phyloP scores from a whole-genome alignment of 202 grass and related monocot species.

The Setaria viridis region DNA sequence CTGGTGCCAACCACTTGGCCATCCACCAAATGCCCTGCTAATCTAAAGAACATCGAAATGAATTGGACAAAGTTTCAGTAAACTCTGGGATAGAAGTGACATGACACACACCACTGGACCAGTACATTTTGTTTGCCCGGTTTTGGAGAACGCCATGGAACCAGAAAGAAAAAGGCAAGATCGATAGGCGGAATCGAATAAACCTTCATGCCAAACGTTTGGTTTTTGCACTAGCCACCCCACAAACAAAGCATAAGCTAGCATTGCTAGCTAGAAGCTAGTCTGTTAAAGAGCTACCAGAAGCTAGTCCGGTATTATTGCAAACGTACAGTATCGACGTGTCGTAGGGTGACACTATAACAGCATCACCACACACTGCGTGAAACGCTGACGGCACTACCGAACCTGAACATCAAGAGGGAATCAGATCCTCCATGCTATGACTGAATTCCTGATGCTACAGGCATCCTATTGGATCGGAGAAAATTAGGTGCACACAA shows the following conservation, averaged over 20 bases:
- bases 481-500: background rate
- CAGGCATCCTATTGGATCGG: background rate
- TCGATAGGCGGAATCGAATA: background rate
- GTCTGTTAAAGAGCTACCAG: background rate
- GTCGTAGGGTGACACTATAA: background rate
- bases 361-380: background rate
- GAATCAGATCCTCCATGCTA: background rate
- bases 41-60: background rate
- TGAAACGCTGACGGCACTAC: background rate
- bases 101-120: background rate
- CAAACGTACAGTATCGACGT: background rate
- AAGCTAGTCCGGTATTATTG: background rate
- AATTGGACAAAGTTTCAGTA: background rate
- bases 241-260: background rate
- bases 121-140: background rate
- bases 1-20: background rate
- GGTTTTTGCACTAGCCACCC: background rate
- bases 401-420: background rate
- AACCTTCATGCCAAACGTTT: background rate
- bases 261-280: background rate
- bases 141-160: background rate
- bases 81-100: background rate
- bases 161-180: background rate
- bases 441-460: background rate
- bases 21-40: background rate